Percentiles rank a stretch among this genome's conserved stretches.
Evolutionary conservation across 1,284 basidiomycete genomes (phyloP).

Genomic region (Microbotryum silenes-acaulis): DNA sequence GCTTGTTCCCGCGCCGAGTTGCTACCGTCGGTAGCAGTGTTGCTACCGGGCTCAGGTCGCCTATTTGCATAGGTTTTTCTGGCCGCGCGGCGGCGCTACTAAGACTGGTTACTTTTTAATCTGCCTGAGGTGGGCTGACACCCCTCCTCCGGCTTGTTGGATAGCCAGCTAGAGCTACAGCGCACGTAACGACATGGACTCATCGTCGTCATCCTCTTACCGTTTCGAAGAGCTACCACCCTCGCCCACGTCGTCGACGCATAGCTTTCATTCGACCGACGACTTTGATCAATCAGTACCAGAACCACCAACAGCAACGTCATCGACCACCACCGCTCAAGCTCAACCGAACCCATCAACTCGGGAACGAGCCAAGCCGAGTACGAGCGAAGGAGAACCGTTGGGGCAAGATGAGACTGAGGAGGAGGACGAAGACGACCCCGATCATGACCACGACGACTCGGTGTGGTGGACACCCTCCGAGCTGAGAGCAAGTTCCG

Average conservation of each 20-base stretch:
- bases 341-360: no score
- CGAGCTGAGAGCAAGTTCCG: constrained; percentile 13
- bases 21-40: no score
- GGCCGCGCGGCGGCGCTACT: no score
- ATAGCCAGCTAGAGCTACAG: background rate
- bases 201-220: background rate
- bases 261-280: background rate
- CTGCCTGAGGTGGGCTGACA: no score
- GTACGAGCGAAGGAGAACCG: background rate
- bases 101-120: no score
- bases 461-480: constrained; percentile 15
- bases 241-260: background rate
- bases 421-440: background rate
- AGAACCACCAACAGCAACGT: background rate
- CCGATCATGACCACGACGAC: background rate
- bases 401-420: background rate
- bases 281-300: background rate
- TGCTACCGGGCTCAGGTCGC: no score
- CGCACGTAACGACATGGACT: background rate
- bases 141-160: background rate
- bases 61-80: no score
- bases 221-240: constrained; percentile 2
- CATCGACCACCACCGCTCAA: no score
- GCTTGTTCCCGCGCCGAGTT: no score
- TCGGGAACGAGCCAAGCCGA: no score